phyloP scores from a whole-genome alignment of 2,329 filamentous ascomycete species.

The Mycocentrospora acerina region DNA sequence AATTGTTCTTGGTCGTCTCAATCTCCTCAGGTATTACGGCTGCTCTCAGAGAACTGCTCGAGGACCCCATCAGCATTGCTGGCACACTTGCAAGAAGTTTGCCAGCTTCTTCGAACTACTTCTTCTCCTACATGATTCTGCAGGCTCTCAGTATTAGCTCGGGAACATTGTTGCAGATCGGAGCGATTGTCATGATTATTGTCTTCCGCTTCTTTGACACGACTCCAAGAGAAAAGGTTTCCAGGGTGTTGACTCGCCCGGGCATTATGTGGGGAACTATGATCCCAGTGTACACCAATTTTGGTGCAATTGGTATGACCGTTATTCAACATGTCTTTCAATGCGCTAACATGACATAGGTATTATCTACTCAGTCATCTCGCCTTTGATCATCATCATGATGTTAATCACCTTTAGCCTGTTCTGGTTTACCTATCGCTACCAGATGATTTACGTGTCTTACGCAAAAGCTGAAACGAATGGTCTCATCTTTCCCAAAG shows the following conservation, averaged over 20 bases:
- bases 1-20: conserved; percentile 90
- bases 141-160: conserved; percentile 90
- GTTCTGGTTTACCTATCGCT: conserved; percentile 94
- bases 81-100: conserved; percentile 74
- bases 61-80: conserved; percentile 68
- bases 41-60: conserved; percentile 63
- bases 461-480: conserved; percentile 89
- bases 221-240: conserved; percentile 81
- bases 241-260: conserved; percentile 74
- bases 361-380: conserved; percentile 83
- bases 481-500: conserved; percentile 85
- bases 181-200: conserved; percentile 75
- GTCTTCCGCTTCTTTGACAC: conserved; percentile 79
- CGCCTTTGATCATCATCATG: conserved; percentile 89
- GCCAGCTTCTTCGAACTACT: conserved; percentile 89
- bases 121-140: conserved; percentile 97
- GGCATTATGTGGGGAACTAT: conserved; percentile 87
- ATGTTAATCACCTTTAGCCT: conserved; percentile 88
- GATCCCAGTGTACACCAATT: conserved; percentile 95
- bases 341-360: conserved; percentile 40
- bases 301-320: conserved; percentile 77
- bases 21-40: conserved; percentile 75
- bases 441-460: conserved; percentile 93
- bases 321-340: neutral
- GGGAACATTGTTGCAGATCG: conserved; percentile 81